Base-by-base conservation (phyloP, 2,329 filamentous ascomycete genomes). In the Alternaria triticina region DNA sequence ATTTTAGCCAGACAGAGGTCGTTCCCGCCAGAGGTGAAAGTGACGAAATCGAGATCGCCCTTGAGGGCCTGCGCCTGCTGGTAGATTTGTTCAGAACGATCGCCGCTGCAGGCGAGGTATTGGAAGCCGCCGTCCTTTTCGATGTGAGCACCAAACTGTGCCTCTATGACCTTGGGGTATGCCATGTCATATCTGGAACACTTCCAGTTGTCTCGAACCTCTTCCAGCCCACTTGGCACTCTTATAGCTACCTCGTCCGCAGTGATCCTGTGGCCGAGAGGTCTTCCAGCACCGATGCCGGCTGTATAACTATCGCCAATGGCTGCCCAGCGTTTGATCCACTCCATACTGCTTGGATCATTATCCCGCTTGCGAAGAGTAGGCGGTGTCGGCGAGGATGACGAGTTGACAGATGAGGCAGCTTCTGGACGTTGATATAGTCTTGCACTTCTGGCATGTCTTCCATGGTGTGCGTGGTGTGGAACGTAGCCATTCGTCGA, bases 111-210 rank as follows among this genome's bases (percentile, higher is more conserved):
- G 13, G 51, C 58, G 9, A 61, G 58, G 27, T 56, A 56, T 3
- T 61, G 58, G 51, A 61, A 61, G 9, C 58, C 58, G 44, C 51
- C 58, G 22, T 61, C 30, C n/a, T 51, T 45, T 40, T 61, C 43
- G 17, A 56, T 9, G 8, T 61, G 58, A 23, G 51, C n/a, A 15
- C 51, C 58, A 3, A 61, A 61, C 44, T 61, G 58, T 3, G 58
- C 51, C 17, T 61, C 58, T 11, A 61, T 61, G 0, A 61, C 58
- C 12, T 61, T 61, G n/a, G 58, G 58, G 17, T 61, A 61, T 0
- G 58, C 45, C 30, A 56, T 49, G 23, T 56, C 52, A 20, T 56
- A 61, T 4, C 58, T 49, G 20, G 58, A 23, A 27, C 58, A 61
- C 20, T 23, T 44, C 44, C 44, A 61, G 33, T 61, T 50, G 45